These are phyloP conservation scores for Tolypocladium endophyticum DNA, from an alignment of 2,329 filamentous ascomycete genomes.

Conservation along the genomic window DNA sequence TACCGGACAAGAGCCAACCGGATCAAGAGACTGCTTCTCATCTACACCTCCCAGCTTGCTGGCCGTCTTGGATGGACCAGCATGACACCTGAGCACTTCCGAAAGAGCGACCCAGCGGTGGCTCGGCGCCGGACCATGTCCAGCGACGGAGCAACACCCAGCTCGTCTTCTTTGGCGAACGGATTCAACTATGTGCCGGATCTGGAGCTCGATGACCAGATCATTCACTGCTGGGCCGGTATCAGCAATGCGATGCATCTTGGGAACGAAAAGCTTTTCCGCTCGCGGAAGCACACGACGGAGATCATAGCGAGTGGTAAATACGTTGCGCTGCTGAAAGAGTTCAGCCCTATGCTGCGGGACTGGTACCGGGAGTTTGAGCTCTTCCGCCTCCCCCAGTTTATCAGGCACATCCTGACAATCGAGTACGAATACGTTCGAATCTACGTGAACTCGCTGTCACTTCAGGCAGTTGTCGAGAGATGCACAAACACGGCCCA, in stretches of 20 bases:
- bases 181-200: conserved; percentile 57
- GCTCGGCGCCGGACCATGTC: conserved; percentile 38
- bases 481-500: conserved; percentile 60
- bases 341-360: conserved; percentile 67
- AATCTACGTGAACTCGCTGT: conserved; percentile 89
- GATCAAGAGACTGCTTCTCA: conserved; percentile 75
- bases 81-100: conserved; percentile 68
- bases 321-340: conserved; percentile 71
- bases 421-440: conserved; percentile 96
- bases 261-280: conserved; percentile 81
- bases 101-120: conserved; percentile 47
- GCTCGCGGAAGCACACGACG: conserved; percentile 76
- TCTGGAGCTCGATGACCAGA: conserved; percentile 56
- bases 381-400: conserved; percentile 56
- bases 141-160: conserved; percentile 48
- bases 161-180: conserved; percentile 46
- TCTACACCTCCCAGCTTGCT: conserved; percentile 90
- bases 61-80: conserved; percentile 86
- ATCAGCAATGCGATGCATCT: conserved; percentile 89
- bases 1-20: conserved; percentile 71
- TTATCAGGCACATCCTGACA: conserved; percentile 64
- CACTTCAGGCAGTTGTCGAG: conserved; percentile 89
- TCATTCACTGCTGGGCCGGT: conserved; percentile 83
- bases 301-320: conserved; percentile 78
- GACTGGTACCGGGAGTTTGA: conserved; percentile 80